These are phyloP conservation scores for Claviceps fusiformis DNA, from an alignment of 2,329 filamentous ascomycete species.

Conservation along the genomic window DNA sequence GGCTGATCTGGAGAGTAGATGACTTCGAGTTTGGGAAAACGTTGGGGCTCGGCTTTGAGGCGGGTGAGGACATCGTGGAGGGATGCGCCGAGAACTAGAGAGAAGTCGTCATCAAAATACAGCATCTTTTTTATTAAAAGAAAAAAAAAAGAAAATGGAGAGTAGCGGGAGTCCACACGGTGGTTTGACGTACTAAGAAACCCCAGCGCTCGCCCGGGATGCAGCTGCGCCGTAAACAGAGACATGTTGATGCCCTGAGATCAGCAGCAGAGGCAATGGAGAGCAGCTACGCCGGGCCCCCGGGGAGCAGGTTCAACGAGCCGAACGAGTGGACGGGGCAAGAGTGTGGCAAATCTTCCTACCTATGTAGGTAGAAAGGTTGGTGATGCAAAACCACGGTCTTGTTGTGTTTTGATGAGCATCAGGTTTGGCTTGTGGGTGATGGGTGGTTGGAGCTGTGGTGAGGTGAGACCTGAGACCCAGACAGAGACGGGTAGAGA, in stretches of 20 bases:
- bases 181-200: conserved; percentile 31
- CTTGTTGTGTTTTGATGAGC: not conserved
- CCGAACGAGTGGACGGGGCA: not conserved
- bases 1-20: conserved; percentile 66
- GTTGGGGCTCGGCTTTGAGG: conserved; percentile 73
- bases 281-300: not conserved
- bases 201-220: conserved; percentile 53
- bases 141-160: too few species aligned
- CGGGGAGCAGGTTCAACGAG: not conserved
- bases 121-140: not conserved
- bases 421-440: not conserved
- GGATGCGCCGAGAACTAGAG: conserved; percentile 69
- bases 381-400: not conserved
- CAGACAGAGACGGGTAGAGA: not conserved
- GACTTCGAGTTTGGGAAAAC: conserved; percentile 72
- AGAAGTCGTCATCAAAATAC: not conserved
- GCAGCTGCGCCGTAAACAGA: conserved; percentile 46
- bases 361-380: not conserved
- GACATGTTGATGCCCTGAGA: conserved; percentile 23
- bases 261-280: not conserved
- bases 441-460: not conserved
- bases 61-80: conserved; percentile 80
- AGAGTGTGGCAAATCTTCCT: not conserved
- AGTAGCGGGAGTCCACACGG: not conserved
- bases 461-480: too few species aligned